Evolutionary conservation across 352 stramenopile species (phyloP).

Genomic region (Globisporangium echinulatum): DNA sequence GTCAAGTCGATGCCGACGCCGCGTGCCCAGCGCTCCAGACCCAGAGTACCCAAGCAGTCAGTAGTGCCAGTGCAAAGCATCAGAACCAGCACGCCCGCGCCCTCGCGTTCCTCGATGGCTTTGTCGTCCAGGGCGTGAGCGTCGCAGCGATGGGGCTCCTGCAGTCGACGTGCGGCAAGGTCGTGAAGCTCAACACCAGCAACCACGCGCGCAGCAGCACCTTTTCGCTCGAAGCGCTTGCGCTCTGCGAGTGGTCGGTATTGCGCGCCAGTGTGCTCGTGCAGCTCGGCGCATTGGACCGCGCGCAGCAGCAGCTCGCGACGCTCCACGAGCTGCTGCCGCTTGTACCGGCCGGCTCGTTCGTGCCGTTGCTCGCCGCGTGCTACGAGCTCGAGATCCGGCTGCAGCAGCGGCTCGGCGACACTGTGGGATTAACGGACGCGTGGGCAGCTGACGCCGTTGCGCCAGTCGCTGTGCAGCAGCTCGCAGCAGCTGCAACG

Average conservation of each 20-base stretch:
- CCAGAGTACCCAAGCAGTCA: background rate
- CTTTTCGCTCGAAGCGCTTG: conserved; percentile 7
- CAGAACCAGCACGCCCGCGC: background rate
- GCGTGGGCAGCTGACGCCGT: background rate
- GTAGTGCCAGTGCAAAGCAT: no score
- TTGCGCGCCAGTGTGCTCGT: conserved; percentile 29
- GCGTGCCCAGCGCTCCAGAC: background rate
- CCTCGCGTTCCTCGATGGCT: conserved; percentile 12
- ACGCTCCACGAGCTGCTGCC: conserved; percentile 8
- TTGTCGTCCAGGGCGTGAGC: conserved; percentile 6
- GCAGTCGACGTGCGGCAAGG: conserved; percentile 8
- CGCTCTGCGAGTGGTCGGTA: conserved; percentile 23
- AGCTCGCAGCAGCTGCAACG: background rate
- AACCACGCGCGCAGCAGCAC: background rate
- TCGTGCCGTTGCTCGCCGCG: conserved; percentile 26
- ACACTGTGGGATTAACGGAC: background rate
- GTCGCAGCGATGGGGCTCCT: conserved; percentile 6
- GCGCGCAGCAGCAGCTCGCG: conserved; percentile 23
- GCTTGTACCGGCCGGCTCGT: conserved; percentile 17
- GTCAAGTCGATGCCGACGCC: no score
- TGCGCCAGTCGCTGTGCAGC: background rate
- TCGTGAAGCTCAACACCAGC: conserved; percentile 11
- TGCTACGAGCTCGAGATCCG: conserved; percentile 31
- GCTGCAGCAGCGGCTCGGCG: conserved; percentile 13
- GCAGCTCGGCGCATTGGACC: conserved; percentile 19